These are phyloP conservation scores for Fraxinus xanthoxyloides DNA, from an alignment of 305 asterid species.

Conservation along the genomic window DNA sequence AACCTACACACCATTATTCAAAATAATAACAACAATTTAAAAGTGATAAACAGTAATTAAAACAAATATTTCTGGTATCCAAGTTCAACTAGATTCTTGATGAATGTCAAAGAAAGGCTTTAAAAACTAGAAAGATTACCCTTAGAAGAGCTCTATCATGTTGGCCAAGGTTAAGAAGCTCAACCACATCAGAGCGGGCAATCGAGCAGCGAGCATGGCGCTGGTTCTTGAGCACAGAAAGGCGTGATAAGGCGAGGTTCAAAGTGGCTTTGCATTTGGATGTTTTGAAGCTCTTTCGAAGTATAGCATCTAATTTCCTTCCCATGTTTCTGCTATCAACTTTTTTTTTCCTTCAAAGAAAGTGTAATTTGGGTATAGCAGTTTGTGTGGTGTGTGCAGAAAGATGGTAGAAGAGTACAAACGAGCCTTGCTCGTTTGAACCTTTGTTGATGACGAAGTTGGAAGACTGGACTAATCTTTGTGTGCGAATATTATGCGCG, in stretches of 20 bases:
- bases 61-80: no score
- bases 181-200: constrained; percentile 66
- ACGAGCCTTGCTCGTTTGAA: constrained; percentile 32
- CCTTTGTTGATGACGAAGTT: constrained; percentile 41
- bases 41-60: neutral
- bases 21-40: neutral
- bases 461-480: neutral
- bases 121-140: constrained; percentile 30
- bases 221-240: constrained; percentile 67
- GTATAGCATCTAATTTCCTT: constrained; percentile 56
- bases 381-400: neutral
- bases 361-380: neutral
- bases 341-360: neutral
- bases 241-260: constrained; percentile 57
- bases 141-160: constrained; percentile 83
- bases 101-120: neutral
- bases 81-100: neutral
- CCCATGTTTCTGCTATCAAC: constrained; percentile 41
- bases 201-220: constrained; percentile 64
- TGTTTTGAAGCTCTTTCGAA: constrained; percentile 45
- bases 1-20: constrained; percentile 38
- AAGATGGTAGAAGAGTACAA: constrained; percentile 19
- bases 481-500: neutral
- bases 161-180: constrained; percentile 49
- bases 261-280: constrained; percentile 44